Evolutionary conservation across 768 basidiomycete genomes (phyloP).

Genomic region (Austroboletus festivus): DNA sequence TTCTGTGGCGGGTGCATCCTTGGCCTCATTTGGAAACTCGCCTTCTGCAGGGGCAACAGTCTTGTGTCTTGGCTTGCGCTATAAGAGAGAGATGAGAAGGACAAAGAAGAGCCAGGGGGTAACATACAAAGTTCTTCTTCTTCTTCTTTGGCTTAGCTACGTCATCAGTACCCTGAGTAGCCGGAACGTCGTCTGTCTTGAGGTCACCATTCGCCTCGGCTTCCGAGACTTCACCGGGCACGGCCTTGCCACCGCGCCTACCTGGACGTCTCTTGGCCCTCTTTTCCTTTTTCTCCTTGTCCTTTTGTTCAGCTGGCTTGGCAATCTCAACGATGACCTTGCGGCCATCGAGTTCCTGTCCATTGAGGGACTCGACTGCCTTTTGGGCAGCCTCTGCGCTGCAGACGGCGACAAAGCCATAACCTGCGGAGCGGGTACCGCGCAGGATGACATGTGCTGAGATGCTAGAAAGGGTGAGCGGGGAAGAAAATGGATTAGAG

Average conservation of each 20-base stretch:
- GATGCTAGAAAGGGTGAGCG: constrained; percentile 45
- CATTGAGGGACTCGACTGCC: constrained; percentile 83
- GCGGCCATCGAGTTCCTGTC: constrained; percentile 86
- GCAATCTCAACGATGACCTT: constrained; percentile 89
- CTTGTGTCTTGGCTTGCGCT: constrained; percentile 54
- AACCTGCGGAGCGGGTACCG: constrained; percentile 82
- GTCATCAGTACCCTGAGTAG: constrained; percentile 48
- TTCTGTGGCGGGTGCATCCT: constrained; percentile 35
- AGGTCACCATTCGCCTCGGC: constrained; percentile 83
- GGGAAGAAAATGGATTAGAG: background rate
- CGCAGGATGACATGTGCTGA: constrained; percentile 86
- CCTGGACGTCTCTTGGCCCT: constrained; percentile 77
- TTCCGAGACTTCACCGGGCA: constrained; percentile 86
- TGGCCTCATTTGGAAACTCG: constrained; percentile 28
- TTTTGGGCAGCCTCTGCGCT: constrained; percentile 80
- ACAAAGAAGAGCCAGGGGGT: background rate
- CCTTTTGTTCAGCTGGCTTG: constrained; percentile 87
- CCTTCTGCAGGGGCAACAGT: constrained; percentile 34
- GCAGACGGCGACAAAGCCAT: constrained; percentile 87
- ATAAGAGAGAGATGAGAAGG: constrained; percentile 27
- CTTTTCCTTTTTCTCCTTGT: constrained; percentile 72
- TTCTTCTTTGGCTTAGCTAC: constrained; percentile 72
- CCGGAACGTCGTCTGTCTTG: constrained; percentile 53
- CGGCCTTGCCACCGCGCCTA: constrained; percentile 83
- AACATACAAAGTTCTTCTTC: constrained; percentile 67